Evolutionary conservation across 495 filamentous ascomycete genomes (phyloP).

Genomic region (Hyphodiscus hymeniophilus): DNA sequence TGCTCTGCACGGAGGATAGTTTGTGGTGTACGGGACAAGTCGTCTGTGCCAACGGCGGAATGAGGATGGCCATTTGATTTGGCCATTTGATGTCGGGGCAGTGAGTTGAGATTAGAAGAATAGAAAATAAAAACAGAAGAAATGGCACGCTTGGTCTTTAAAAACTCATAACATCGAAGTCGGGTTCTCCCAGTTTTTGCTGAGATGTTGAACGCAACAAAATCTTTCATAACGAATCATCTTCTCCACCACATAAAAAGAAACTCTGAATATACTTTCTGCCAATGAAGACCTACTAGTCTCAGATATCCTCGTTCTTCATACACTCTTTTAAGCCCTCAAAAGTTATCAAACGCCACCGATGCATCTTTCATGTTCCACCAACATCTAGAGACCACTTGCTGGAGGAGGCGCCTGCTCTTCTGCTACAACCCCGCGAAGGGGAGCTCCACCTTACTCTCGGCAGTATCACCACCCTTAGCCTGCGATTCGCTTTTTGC

Average conservation of each 20-base stretch:
- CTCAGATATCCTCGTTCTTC: neutral
- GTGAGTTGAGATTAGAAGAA: neutral
- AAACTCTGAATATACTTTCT: slow-evolving; percentile 2
- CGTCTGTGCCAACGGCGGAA: slow-evolving; percentile 81
- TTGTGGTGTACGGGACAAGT: slow-evolving; percentile 80
- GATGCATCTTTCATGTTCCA: slow-evolving; percentile 6
- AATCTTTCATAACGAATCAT: neutral
- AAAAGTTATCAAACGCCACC: slow-evolving; percentile 8
- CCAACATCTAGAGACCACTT: slow-evolving; percentile 11
- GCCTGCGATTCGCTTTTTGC: too few relatives aligned
- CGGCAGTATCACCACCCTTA: slow-evolving; percentile 3
- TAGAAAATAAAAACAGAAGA: neutral
- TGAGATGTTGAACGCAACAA: slow-evolving; percentile 14
- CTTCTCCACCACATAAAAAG: neutral
- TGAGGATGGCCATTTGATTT: slow-evolving; percentile 37
- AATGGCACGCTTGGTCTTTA: neutral
- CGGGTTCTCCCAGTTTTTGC: neutral
- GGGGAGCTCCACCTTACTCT: slow-evolving; percentile 13
- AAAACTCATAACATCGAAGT: neutral
- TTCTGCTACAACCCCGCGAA: slow-evolving; percentile 16
- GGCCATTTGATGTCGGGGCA: too few relatives aligned
- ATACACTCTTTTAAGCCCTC: neutral
- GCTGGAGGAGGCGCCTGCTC: slow-evolving; percentile 21
- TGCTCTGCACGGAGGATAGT: slow-evolving; percentile 68
- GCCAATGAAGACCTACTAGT: too few relatives aligned